Conservation (phyloP, 176 grass and related monocot genomes). For the Rhynchospora pubera region DNA sequence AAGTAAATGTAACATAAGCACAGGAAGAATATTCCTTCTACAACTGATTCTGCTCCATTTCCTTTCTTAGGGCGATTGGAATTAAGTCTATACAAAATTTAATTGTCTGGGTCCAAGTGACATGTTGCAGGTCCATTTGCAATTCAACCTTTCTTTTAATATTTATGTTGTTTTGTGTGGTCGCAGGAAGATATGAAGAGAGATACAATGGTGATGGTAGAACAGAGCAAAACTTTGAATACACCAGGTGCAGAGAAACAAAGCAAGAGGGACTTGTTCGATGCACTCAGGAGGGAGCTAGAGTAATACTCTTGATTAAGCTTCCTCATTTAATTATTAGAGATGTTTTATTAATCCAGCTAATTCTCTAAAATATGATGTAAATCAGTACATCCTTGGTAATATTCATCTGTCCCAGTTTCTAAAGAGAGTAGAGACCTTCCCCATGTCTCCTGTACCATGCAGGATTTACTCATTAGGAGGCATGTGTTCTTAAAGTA, state of each 20-base stretch:
- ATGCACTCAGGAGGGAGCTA: slow-evolving; percentile 74
- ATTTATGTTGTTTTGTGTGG: neutral
- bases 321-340: neutral
- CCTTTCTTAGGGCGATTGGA: neutral
- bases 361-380: neutral
- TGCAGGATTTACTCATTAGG: neutral
- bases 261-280: slow-evolving; percentile 87
- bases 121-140: neutral
- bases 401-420: neutral
- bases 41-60: neutral
- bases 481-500: neutral
- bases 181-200: slow-evolving; percentile 97
- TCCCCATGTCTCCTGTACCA: neutral
- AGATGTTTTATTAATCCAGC: neutral
- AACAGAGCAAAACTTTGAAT: slow-evolving; percentile 90
- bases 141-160: neutral
- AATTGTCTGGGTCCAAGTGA: neutral
- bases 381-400: neutral
- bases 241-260: slow-evolving; percentile 92
- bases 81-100: neutral
- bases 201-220: slow-evolving; percentile 95
- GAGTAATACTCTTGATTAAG: slow-evolving; percentile 40
- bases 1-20: neutral
- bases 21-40: neutral
- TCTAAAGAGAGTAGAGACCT: neutral